Evolutionary conservation across 306 rosid species (phyloP).

Genomic region (Acacia acuminata): DNA sequence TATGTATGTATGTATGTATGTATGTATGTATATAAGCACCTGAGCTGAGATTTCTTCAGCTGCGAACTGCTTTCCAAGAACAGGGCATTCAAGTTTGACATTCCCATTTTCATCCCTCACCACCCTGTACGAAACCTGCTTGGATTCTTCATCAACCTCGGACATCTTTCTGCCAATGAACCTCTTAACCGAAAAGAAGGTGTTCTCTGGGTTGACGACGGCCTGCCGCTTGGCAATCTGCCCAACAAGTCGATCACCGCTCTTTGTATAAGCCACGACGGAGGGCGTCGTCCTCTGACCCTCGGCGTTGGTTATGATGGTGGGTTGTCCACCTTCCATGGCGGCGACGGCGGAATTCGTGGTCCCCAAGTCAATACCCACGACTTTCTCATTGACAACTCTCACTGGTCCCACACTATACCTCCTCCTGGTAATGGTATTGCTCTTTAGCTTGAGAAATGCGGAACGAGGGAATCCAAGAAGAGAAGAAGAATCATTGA

Average conservation of each 20-base stretch:
- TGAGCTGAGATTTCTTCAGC: conserved; percentile 95
- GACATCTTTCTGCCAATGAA: conserved; percentile 91
- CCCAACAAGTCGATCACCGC: conserved; percentile 82
- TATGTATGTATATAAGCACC: conserved; percentile 36
- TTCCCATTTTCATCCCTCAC: conserved; percentile 79
- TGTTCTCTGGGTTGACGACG: conserved; percentile 84
- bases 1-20: too few species aligned
- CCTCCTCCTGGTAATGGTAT: conserved; percentile 2
- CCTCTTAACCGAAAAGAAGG: conserved; percentile 88
- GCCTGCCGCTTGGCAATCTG: conserved; percentile 95
- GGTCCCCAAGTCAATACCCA: conserved; percentile 80
- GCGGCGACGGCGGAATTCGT: conserved; percentile 86
- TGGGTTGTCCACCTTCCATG: conserved; percentile 89
- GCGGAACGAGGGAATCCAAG: conserved; percentile 34
- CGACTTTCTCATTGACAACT: conserved; percentile 79
- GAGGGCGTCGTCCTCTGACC: conserved; percentile 91
- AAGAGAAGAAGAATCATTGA: conserved; percentile 31
- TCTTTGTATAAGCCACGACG: conserved; percentile 91
- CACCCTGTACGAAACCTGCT: conserved; percentile 84
- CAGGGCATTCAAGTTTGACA: conserved; percentile 89
- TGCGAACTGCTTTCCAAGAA: conserved; percentile 75
- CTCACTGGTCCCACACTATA: conserved; percentile 46
- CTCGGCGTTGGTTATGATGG: conserved; percentile 84
- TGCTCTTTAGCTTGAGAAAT: conserved; percentile 42
- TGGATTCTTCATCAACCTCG: conserved; percentile 87